Evolutionary conservation across 2,329 filamentous ascomycete genomes (phyloP), one percentile per base, ranked within the genome.

Genomic region (Teratosphaeria epicoccoides): DNA sequence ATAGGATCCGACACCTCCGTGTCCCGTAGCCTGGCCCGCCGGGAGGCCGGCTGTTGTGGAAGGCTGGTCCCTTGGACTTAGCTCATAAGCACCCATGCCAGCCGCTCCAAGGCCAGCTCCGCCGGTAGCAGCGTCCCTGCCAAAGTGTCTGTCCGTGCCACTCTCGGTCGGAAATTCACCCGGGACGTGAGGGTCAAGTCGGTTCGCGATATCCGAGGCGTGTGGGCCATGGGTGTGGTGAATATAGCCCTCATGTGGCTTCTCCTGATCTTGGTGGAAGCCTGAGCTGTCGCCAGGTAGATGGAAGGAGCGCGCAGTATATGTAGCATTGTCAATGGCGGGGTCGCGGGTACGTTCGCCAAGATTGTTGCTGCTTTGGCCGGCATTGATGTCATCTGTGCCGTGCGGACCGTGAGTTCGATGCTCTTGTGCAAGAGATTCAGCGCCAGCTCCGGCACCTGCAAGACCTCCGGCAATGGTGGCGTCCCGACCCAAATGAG

Each of bases 121-220:
- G 5, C 40, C 59, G 37, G 55, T 56, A 25, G 56, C 61, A 43
- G 51, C 58, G 51, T 64, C 60, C 12, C 58, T 57, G 6, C 48
- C 53, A 5, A 51, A 43, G 22, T 47, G 49, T 24, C 43, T 46
- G 23, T 63, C 61, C 12, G 53, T 29, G 9, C 61, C 61, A 29
- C 49, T 53, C 20, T 60, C 62, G 4, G 46, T 54, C 3, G 64
- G 64, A 43, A 62, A 66, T 48, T 63, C 63, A 43, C 63, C 64
- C 26, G 63, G 61, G 6, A 68, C 58, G 29, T 66, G 61, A 6
- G 70, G 69, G 49, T 70, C 70, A 17, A 69, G 60, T 28, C 50
- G 49, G 51, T 62, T 61, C 10, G 56, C 59, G 10, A 53, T 57
- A 37, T 60, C 59, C 6, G 46, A 55, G 29, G 52, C 56, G 60